phyloP scores from a whole-genome alignment of 2,329 filamentous ascomycete species.

The Fusarium sp. region DNA sequence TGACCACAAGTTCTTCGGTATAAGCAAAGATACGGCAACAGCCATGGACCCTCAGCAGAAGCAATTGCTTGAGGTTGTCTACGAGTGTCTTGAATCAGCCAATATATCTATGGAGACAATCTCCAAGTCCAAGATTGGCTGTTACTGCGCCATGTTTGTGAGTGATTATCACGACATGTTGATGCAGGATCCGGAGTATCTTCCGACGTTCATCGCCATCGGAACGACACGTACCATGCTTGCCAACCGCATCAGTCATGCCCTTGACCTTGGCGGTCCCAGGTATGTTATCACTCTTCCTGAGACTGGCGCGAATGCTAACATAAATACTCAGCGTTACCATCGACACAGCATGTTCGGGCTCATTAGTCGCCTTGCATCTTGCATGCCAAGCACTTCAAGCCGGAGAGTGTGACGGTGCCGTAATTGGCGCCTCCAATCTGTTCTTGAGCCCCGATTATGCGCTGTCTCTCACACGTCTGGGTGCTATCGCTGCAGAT shows the following conservation, averaged over 20 bases:
- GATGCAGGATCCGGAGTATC: conserved; percentile 43
- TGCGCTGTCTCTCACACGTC: conserved; percentile 41
- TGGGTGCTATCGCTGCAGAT: conserved; percentile 48
- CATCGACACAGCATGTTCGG: conserved; percentile 61
- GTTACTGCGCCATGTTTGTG: conserved; percentile 44
- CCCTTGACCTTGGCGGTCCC: conserved; percentile 42
- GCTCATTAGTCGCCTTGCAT: conserved; percentile 57
- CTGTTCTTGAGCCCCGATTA: conserved; percentile 45
- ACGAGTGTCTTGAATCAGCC: conserved; percentile 43
- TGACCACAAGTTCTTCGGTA: conserved; percentile 45
- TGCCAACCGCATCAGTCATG: conserved; percentile 44
- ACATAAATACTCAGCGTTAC: conserved; percentile 52
- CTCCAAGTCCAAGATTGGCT: conserved; percentile 43
- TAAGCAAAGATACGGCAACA: conserved; percentile 43
- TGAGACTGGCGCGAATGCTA: conserved; percentile 3
- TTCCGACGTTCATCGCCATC: conserved; percentile 44
- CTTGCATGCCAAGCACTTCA: conserved; percentile 52
- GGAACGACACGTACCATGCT: conserved; percentile 45
- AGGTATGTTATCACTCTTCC: conserved; percentile 27
- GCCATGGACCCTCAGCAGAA: conserved; percentile 45
- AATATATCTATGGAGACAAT: conserved; percentile 42
- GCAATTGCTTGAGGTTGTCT: conserved; percentile 42
- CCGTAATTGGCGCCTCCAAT: conserved; percentile 51
- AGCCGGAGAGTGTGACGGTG: conserved; percentile 49
- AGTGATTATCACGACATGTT: conserved; percentile 44